These are phyloP conservation scores for Abrus precatorius DNA, from an alignment of 306 rosid species.

Conservation along the genomic window DNA sequence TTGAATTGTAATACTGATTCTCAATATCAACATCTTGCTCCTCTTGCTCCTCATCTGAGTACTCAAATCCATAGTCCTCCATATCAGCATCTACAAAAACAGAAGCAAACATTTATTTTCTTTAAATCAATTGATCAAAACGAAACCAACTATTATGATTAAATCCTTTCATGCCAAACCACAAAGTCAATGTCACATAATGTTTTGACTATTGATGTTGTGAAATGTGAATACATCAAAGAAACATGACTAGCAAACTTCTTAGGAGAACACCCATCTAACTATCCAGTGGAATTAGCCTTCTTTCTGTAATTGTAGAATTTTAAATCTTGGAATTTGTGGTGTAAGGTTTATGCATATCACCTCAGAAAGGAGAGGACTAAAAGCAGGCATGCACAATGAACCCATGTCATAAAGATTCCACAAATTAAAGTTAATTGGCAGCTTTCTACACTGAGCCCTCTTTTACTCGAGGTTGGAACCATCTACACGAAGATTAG, in stretches of 20 bases:
- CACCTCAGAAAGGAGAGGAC: background rate
- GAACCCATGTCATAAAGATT: slow-evolving; percentile 10
- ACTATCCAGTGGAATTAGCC: background rate
- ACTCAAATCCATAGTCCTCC: slow-evolving; percentile 98
- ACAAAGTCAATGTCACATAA: background rate
- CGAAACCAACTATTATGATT: background rate
- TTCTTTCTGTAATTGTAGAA: slow-evolving; percentile 5
- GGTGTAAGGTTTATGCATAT: background rate
- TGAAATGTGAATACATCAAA: background rate
- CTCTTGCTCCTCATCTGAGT: slow-evolving; percentile 99
- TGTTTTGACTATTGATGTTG: background rate
- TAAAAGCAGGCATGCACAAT: background rate
- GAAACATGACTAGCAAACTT: slow-evolving; percentile 34
- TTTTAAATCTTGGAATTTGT: slow-evolving; percentile 35
- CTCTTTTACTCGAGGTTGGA: background rate
- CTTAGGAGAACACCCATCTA: slow-evolving; percentile 19
- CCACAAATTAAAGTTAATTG: slow-evolving; percentile 17
- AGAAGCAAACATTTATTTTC: slow-evolving; percentile 18
- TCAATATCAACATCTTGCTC: slow-evolving; percentile 99
- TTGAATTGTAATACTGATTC: slow-evolving; percentile 96
- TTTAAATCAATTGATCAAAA: slow-evolving; percentile 6
- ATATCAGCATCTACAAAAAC: slow-evolving; percentile 86
- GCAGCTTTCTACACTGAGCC: slow-evolving; percentile 9
- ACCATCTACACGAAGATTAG: background rate
- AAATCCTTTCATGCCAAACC: no score